Conservation (phyloP, 257 asterid genomes). For the Petrea volubilis region DNA sequence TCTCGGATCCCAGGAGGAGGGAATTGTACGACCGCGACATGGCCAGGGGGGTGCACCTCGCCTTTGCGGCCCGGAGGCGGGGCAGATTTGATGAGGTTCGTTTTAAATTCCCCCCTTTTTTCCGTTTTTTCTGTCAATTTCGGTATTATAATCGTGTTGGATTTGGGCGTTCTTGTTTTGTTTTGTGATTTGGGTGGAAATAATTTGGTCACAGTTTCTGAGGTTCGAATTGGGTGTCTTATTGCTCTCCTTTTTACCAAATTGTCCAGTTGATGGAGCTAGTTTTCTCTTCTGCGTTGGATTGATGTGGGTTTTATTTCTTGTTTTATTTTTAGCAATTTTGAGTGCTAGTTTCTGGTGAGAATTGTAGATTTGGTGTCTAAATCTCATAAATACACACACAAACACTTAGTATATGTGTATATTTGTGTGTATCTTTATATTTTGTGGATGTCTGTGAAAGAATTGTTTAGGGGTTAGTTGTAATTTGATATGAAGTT, state of each 20-base stretch:
- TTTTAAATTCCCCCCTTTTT: neutral
- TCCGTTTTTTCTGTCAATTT: neutral
- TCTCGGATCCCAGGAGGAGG: constrained; percentile 69
- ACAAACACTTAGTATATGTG: neutral
- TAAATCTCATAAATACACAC: neutral
- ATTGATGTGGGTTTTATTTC: neutral
- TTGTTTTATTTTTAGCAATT: neutral
- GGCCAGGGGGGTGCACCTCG: constrained; percentile 53
- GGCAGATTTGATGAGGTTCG: constrained; percentile 51
- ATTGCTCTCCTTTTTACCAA: neutral
- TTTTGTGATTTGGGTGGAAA: neutral
- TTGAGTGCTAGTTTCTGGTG: neutral
- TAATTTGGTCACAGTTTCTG: neutral
- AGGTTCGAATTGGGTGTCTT: neutral
- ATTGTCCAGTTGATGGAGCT: neutral
- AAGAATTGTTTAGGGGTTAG: neutral
- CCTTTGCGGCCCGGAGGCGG: constrained; percentile 48
- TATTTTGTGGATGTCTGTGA: neutral
- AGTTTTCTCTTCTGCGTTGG: neutral
- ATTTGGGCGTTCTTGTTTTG: neutral
- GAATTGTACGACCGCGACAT: constrained; percentile 63
- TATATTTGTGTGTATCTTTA: neutral
- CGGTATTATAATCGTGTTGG: neutral
- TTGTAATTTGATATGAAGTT: neutral
- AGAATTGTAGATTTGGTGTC: neutral